Percentiles rank a stretch among this genome's conserved stretches.
Conservation (phyloP, 495 filamentous ascomycete species). For the Talaromyces nanjingensis region DNA sequence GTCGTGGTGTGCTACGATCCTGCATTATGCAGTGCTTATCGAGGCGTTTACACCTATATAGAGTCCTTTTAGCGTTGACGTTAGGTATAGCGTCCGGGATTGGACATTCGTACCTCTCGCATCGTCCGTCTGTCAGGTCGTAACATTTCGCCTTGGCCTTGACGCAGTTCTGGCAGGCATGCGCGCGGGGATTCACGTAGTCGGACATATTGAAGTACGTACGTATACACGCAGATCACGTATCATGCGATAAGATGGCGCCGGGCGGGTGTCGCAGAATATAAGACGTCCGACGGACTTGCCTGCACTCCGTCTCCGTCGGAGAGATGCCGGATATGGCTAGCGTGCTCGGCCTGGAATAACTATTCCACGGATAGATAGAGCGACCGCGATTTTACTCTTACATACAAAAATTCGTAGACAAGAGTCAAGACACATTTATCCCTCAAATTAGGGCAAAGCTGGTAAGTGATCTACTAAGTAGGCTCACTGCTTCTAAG, state of each 20-base stretch:
- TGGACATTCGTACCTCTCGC: slow-evolving; percentile 5
- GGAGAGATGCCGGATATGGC: neutral
- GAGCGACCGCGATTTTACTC: neutral
- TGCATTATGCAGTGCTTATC: slow-evolving; percentile 9
- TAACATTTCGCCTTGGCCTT: slow-evolving; percentile 8
- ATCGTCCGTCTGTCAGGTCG: neutral
- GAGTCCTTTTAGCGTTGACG: neutral
- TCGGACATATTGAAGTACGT: neutral
- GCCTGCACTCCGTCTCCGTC: slow-evolving; percentile 5
- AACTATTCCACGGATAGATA: neutral
- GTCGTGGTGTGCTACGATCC: slow-evolving; percentile 9
- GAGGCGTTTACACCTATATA: slow-evolving; percentile 9
- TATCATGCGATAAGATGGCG: neutral
- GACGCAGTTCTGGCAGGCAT: slow-evolving; percentile 7
- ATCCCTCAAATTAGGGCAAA: neutral
- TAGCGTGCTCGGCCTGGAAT: neutral
- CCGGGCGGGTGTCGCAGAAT: neutral
- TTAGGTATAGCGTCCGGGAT: neutral
- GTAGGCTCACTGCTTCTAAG: too few species aligned
- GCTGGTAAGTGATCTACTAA: too few species aligned
- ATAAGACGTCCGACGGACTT: slow-evolving; percentile 7
- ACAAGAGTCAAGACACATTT: neutral
- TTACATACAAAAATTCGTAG: too few species aligned
- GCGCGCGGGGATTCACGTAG: slow-evolving; percentile 6
- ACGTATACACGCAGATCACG: neutral